phyloP scores from a whole-genome alignment of 192 early-diverging fungal genomes.

The Coemansia sp. region DNA sequence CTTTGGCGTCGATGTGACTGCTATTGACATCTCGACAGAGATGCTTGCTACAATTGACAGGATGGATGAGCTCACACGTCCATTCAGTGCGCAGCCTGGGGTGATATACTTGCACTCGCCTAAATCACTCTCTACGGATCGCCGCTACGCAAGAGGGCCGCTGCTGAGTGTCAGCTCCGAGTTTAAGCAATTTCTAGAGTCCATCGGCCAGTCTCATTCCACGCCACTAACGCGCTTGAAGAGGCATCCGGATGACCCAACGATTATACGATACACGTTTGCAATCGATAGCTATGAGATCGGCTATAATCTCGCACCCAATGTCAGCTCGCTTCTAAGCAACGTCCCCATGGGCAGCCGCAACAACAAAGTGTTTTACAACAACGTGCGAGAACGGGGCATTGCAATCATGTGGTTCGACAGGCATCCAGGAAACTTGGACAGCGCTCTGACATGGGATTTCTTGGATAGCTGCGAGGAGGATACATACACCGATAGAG shows the following conservation, averaged over 20 bases:
- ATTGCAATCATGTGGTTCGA: constrained; percentile 51
- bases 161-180: constrained; percentile 33
- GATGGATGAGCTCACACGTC: constrained; percentile 39
- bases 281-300: constrained; percentile 31
- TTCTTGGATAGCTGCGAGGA: constrained; percentile 22
- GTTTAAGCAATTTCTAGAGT: constrained; percentile 32
- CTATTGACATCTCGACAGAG: constrained; percentile 15
- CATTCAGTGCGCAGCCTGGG: constrained; percentile 37
- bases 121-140: constrained; percentile 29
- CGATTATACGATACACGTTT: constrained; percentile 36
- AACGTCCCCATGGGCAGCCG: constrained; percentile 18
- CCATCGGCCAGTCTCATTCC: constrained; percentile 16
- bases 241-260: constrained; percentile 18
- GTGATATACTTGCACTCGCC: constrained; percentile 43
- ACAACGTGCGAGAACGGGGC: constrained; percentile 24
- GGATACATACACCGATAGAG: not conserved
- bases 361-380: constrained; percentile 37
- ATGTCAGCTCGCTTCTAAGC: constrained; percentile 47
- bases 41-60: constrained; percentile 34
- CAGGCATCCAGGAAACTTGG: constrained; percentile 22
- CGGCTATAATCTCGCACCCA: constrained; percentile 45
- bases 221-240: constrained; percentile 21
- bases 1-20: not conserved
- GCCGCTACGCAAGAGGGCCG: constrained; percentile 31
- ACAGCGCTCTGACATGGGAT: constrained; percentile 31